phyloP scores from a whole-genome alignment of 495 filamentous ascomycete genomes.

The Glutinoglossum americanum region DNA sequence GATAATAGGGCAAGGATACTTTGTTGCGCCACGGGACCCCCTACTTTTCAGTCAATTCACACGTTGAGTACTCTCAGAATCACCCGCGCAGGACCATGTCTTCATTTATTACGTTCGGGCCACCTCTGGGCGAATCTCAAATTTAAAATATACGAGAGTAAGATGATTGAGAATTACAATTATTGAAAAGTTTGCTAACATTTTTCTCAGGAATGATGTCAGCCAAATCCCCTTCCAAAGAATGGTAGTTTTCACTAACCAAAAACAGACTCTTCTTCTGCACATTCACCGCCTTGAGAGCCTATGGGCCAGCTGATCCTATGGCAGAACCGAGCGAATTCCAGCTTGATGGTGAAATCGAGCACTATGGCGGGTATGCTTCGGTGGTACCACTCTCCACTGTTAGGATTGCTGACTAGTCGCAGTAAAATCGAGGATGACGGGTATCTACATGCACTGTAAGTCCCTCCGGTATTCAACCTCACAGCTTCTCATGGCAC shows the following conservation, averaged over 20 bases:
- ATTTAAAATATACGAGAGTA: neutral
- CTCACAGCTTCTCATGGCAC: neutral
- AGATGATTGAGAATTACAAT: neutral
- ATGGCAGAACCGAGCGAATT: neutral
- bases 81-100: neutral
- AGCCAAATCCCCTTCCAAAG: neutral
- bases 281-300: neutral
- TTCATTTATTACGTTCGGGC: neutral
- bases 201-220: neutral
- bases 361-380: neutral
- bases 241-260: neutral
- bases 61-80: neutral
- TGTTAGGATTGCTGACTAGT: neutral
- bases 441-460: neutral
- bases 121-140: neutral
- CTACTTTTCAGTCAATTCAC: neutral
- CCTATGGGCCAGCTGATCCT: neutral
- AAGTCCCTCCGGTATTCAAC: neutral
- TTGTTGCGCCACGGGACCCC: neutral
- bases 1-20: neutral
- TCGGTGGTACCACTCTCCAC: neutral
- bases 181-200: neutral
- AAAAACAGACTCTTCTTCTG: neutral
- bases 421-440: conserved; percentile 1
- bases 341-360: neutral